Evolutionary conservation across 1,139 yeast species (phyloP).

Genomic region (Suhomyces anneliseae): DNA sequence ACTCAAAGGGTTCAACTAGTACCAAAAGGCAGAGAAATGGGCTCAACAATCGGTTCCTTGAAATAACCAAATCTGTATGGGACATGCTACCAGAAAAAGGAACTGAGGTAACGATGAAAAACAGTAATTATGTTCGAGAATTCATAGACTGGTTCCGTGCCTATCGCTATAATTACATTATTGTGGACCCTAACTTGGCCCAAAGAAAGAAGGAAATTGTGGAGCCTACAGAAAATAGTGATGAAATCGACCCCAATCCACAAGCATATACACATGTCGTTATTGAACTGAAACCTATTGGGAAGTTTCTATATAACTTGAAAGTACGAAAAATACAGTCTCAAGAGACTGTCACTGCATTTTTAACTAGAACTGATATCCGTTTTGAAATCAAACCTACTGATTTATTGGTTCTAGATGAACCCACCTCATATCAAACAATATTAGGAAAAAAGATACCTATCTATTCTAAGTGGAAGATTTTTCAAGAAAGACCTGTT

Average conservation of each 20-base stretch:
- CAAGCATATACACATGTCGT: constrained; percentile 20
- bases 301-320: constrained; percentile 23
- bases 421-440: constrained; percentile 1
- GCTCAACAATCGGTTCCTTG: constrained; percentile 5
- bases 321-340: constrained; percentile 9
- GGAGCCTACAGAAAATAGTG: neutral
- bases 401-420: constrained; percentile 7
- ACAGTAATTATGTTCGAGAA: neutral
- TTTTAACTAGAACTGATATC: constrained; percentile 21
- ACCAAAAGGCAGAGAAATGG: constrained; percentile 4
- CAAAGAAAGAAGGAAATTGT: neutral
- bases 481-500: constrained; percentile 5
- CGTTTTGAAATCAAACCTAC: constrained; percentile 12
- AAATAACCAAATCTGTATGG: constrained; percentile 1
- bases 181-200: constrained; percentile 9
- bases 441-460: constrained; percentile 6
- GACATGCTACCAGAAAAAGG: constrained; percentile 1
- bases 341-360: constrained; percentile 4
- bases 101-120: neutral
- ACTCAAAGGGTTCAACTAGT: neutral
- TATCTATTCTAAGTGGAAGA: constrained; percentile 13
- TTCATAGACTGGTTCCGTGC: constrained; percentile 24
- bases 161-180: constrained; percentile 21
- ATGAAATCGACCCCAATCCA: neutral
- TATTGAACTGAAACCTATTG: constrained; percentile 14